Base-by-base conservation (phyloP, 2,329 filamentous ascomycete species). In the Calonectria montana region DNA sequence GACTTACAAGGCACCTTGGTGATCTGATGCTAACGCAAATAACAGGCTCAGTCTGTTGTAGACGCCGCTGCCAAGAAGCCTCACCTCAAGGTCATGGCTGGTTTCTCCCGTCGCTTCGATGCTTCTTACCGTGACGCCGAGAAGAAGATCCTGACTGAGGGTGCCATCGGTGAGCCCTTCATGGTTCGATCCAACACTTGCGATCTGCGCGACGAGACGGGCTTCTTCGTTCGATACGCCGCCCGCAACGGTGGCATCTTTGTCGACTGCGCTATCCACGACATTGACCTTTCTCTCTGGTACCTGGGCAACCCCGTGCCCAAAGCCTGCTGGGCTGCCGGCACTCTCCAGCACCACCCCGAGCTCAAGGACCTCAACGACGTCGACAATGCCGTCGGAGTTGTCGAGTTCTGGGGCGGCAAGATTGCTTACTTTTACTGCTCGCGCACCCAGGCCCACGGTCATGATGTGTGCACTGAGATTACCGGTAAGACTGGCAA, bases 221-320 rank as follows among this genome's bases (percentile, higher is more conserved):
- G 91, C 31, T 93, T 93, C 85, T 93, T 93, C 80, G 91, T 93
- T 48, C 85, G 87, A 13, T 93, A 93, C 80, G 90, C 91, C 2
- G 84, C 90, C 69, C 91, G 88, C 82, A 88, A 85, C 1, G 91
- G 92, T 35, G 91, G 91, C 4, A 92, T 93, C 78, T 93, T 94
- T 74, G 91, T 93, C 65, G 92, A 94, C 83, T 92, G 90, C 82
- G 90, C 89, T 47, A 90, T 93, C 77, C 92, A 93, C 82, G 92
- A 94, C 77, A 93, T 94, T 0, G 80, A 82, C 29, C 59, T 82
- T 1, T 75, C 79, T 0, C 71, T 82, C 13, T 82, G 80, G 80
- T 81, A 80, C 57, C 71, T 82, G 2, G 76, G 76, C 0, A 71
- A 75, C 18, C 71, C 73, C 0, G 23, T 71, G 0, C 73, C 75